Evolutionary conservation across 1,284 basidiomycete species (phyloP), one percentile per base, ranked within the genome.

Genomic region (Wallemia ichthyophaga): DNA sequence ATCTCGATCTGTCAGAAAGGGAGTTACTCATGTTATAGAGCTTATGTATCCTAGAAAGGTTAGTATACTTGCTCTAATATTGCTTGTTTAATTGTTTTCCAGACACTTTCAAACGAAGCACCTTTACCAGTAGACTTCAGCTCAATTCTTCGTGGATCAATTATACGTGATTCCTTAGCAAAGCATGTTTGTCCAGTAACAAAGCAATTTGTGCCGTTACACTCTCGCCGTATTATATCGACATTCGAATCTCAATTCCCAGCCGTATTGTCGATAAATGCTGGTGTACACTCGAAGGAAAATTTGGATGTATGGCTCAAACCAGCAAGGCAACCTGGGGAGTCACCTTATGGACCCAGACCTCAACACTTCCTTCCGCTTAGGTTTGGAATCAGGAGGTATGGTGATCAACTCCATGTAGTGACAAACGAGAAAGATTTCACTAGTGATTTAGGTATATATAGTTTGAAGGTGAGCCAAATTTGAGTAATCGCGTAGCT

Each of bases 141-240:
- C 1, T 77, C 78, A 1, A 74, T 94, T 59, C 72, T 98, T 1
- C 76, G 78, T 1, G 73, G 77, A 31, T 89, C 92, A 7, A 71
- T 98, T 19, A 72, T 83, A 25, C 82, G 87, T 17, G 82, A 88
- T 61, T 80, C 81, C 60, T 76, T 78, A 27, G 83, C 89, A 65
- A 88, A 88, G 69, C 82, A 85, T 1, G 80, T 79, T 1, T 98
- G 94, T 69, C 78, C 80, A 62, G 75, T 74, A 1, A 98, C 92
- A 72, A 83, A 81, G 67, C 77, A 80, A 56, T 80, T 82, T 64
- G 71, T 82, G 2, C 79, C 75, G 9, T 81, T 91, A 63, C 76
- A 80, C 33, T 81, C 81, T 23, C 76, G 76, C 54, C 78, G 89
- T 2, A 77, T 80, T 0, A 78, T 91, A 27, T 72, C 79, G 0